These are phyloP conservation scores for Populus simonii DNA, from an alignment of 345 rosid genomes.

Conservation along the genomic window DNA sequence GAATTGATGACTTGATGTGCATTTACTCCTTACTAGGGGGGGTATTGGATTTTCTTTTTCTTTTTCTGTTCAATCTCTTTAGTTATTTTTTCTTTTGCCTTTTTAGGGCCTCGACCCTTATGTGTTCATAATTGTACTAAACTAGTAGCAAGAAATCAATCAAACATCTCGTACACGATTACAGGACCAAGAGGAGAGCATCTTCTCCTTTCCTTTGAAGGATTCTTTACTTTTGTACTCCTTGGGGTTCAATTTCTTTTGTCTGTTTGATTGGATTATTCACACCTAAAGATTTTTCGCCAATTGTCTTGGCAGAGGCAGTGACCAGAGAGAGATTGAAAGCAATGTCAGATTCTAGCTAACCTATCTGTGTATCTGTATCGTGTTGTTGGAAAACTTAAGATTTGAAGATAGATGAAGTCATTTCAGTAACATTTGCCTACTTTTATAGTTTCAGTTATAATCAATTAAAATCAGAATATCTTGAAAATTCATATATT, in stretches of 20 bases:
- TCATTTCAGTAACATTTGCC: too few relatives aligned
- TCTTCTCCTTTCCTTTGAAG: conserved; percentile 15
- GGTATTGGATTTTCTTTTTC: background rate
- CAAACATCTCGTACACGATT: conserved; percentile 21
- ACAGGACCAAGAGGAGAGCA: conserved; percentile 14
- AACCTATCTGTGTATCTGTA: background rate
- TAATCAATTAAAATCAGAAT: too few relatives aligned
- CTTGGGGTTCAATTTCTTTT: background rate
- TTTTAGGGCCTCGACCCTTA: background rate
- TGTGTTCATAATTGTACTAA: conserved; percentile 18
- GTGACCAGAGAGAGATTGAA: conserved; percentile 14
- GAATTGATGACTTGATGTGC: background rate
- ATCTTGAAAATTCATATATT: too few relatives aligned
- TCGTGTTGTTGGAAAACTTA: too few relatives aligned
- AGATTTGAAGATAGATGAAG: too few relatives aligned
- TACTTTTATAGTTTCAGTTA: too few relatives aligned
- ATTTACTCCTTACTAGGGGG: background rate
- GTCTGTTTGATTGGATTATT: conserved; percentile 8
- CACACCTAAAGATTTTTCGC: background rate
- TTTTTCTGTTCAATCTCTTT: background rate
- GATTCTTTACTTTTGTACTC: background rate
- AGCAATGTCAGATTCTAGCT: conserved; percentile 20
- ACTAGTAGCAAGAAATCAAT: background rate
- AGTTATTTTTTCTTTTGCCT: background rate
- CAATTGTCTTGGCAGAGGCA: conserved; percentile 10